Evolutionary conservation across 352 stramenopile species (phyloP), one percentile per base, ranked within the genome.

Genomic region (Pythium biforme): DNA sequence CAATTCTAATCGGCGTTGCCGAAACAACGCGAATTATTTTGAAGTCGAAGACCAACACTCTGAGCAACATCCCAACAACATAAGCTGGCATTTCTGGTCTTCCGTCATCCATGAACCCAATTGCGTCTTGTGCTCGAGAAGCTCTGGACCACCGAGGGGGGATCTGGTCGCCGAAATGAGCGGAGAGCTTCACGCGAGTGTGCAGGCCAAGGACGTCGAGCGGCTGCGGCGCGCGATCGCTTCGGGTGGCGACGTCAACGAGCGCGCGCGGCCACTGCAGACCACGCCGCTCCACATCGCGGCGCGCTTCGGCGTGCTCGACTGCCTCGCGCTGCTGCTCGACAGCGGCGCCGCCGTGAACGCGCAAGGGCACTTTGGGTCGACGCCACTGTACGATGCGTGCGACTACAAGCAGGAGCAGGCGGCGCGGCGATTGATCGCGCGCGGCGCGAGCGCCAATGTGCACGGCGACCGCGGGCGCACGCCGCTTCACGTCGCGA

Each of bases 401-500:
- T 59, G 51, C n/a, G 39, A 70, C 46, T 58, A 59, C 20, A 66
- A 68, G 27, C 31, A 56, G 9, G 46, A 20, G 19, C 53, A 72
- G 6, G 43, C 73, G 11, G 62, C 69, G 10, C 68, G 64, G 17
- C 46, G 62, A 31, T 66, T 81, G 23, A 19, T 81, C 17, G 58
- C 59, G 22, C 62, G 66, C 37, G 64, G 51, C 4, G 48, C 45
- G 11, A 65, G 72, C 17, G 63, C 73, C 14, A 66, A 73, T n/a
- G 54, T 57, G 0, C 55, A 55, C 0, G 75, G 81, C 26, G 52
- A 59, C 0, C 61, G 57, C 17, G 74, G 74, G 25, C 79, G 81
- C 66, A 83, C 76, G 3, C 47, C 70, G 20, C 65, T 85, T 27
- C 74, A 85, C 41, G 61, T 74, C 34, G 67, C 72, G 4, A 68